These are phyloP conservation scores for Pezicula radicicola DNA, from an alignment of 2,329 filamentous ascomycete genomes.

Conservation along the genomic window DNA sequence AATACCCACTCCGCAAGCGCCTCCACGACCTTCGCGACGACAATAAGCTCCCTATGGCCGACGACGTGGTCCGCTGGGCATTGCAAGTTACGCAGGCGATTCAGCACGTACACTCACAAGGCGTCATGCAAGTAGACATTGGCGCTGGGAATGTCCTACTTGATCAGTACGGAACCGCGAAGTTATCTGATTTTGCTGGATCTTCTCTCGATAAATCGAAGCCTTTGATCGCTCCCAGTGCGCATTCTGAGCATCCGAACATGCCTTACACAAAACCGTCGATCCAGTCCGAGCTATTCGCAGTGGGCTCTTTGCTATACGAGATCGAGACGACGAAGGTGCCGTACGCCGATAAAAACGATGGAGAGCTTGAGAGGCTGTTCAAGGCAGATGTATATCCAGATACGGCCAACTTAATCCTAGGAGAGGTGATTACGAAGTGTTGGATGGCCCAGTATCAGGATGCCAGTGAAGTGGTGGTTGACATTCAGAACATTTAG, in stretches of 20 bases:
- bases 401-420: slow-evolving; percentile 2
- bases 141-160: slow-evolving; percentile 3
- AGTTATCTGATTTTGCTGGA: slow-evolving; percentile 2
- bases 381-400: slow-evolving; percentile 2
- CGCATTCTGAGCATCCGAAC: slow-evolving; percentile 4
- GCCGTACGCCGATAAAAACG: slow-evolving; percentile 4
- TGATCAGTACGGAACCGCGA: not conserved
- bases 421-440: slow-evolving; percentile 5
- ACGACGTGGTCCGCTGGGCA: slow-evolving; percentile 3
- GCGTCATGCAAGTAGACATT: slow-evolving; percentile 4
- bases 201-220: not conserved
- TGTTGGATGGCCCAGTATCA: slow-evolving; percentile 4
- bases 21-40: not conserved
- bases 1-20: slow-evolving; percentile 4
- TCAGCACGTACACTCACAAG: slow-evolving; percentile 2
- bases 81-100: not conserved
- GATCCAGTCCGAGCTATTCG: slow-evolving; percentile 4
- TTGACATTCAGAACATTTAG: slow-evolving; percentile 4
- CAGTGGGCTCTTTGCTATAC: slow-evolving; percentile 2
- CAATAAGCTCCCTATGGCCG: slow-evolving; percentile 1
- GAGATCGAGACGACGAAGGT: slow-evolving; percentile 3
- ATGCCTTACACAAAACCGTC: slow-evolving; percentile 3
- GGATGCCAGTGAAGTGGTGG: slow-evolving; percentile 3
- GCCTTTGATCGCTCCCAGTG: not conserved
- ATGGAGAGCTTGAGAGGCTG: slow-evolving; percentile 3